Percentiles rank a stretch among this genome's conserved stretches.
These are phyloP conservation scores for Zygosaccharomyces pseudobailii DNA, from an alignment of 1,139 yeast species.

Conservation along the genomic window DNA sequence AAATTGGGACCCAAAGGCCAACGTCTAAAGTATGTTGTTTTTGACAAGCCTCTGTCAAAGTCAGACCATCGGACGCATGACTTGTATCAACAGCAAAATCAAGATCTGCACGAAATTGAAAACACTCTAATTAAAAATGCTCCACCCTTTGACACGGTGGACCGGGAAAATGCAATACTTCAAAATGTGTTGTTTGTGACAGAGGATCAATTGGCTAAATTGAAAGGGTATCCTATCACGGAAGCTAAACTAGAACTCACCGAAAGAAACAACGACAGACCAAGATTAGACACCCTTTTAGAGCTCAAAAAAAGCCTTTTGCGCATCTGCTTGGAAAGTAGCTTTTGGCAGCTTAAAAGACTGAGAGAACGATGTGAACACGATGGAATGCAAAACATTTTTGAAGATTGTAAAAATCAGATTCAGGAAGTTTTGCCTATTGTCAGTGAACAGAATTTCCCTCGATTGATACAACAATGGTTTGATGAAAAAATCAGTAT, in stretches of 20 bases:
- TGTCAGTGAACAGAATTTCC: constrained; percentile 3
- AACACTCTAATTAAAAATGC: neutral
- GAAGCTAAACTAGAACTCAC: neutral
- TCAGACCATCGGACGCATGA: neutral
- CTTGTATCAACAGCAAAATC: constrained; percentile 7
- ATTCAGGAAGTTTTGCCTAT: constrained; percentile 3
- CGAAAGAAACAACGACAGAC: neutral
- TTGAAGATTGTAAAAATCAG: constrained; percentile 1
- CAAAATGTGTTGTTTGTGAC: neutral
- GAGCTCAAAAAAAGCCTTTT: constrained; percentile 4
- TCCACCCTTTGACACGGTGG: neutral
- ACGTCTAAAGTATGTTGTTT: constrained; percentile 9
- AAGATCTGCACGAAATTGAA: constrained; percentile 1
- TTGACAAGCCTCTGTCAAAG: constrained; percentile 1
- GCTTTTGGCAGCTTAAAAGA: constrained; percentile 6
- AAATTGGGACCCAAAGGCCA: constrained; percentile 1
- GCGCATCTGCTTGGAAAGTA: constrained; percentile 3
- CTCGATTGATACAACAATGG: neutral
- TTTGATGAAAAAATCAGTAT: neutral
- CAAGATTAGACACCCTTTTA: neutral
- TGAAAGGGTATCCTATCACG: neutral
- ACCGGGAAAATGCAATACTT: neutral
- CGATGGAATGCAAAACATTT: neutral
- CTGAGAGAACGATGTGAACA: neutral
- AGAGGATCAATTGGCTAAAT: neutral